These are phyloP conservation scores for Globisporangium paddicum DNA, from an alignment of 352 stramenopile species.

Conservation along the genomic window DNA sequence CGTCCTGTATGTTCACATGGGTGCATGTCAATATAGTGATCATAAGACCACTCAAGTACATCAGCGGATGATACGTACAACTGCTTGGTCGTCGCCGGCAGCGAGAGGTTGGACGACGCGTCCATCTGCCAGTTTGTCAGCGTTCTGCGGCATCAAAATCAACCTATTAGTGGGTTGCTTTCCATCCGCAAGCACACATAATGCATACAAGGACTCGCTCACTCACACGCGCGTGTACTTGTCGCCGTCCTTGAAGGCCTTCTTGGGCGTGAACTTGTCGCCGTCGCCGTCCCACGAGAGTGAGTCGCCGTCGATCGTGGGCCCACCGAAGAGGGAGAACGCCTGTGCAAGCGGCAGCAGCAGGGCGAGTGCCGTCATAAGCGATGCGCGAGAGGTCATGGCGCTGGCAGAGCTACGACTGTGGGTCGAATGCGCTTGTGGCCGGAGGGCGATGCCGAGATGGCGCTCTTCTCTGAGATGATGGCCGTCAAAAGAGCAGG, in stretches of 20 bases:
- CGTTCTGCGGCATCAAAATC: constrained; percentile 19
- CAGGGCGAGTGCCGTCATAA: not conserved
- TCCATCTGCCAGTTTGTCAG: constrained; percentile 65
- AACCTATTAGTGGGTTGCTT: not conserved
- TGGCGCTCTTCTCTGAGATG: not conserved
- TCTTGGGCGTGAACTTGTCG: constrained; percentile 32
- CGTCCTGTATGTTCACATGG: too few species aligned
- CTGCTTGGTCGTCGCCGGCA: constrained; percentile 42
- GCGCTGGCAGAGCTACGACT: not conserved
- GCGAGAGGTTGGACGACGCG: constrained; percentile 27
- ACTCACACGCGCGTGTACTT: constrained; percentile 47
- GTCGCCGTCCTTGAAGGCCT: constrained; percentile 41
- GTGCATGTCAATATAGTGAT: too few species aligned
- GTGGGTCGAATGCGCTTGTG: not conserved
- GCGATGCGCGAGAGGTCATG: not conserved
- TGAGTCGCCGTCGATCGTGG: constrained; percentile 35
- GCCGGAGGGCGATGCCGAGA: not conserved
- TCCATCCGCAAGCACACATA: not conserved
- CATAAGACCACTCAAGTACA: too few species aligned
- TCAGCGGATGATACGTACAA: too few species aligned
- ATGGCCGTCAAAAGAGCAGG: not conserved
- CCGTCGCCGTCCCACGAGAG: constrained; percentile 57
- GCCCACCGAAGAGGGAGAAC: constrained; percentile 37
- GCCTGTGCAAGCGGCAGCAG: constrained; percentile 10
- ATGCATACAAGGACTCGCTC: too few species aligned